Conservation (phyloP, 441 rosid genomes). For the Gossypium aridum region DNA sequence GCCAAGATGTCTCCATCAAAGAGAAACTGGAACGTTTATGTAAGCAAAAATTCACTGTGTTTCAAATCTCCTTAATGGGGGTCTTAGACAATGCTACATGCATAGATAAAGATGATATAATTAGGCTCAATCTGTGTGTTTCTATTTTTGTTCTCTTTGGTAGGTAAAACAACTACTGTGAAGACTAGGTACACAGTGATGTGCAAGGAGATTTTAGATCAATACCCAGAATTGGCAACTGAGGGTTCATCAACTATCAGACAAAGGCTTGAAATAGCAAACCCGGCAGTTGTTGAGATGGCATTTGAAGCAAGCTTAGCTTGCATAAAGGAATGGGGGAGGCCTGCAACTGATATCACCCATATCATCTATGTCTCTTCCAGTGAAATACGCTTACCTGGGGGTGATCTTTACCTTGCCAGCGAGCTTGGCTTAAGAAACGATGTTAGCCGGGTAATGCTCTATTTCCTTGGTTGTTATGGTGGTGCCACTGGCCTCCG, state of each 20-base stretch:
- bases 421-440: conserved; percentile 59
- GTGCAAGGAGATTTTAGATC: conserved; percentile 70
- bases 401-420: conserved; percentile 78
- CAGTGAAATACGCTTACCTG: conserved; percentile 82
- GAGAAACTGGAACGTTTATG: conserved; percentile 81
- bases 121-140: background rate
- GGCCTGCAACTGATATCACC: conserved; percentile 63
- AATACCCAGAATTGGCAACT: conserved; percentile 72
- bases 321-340: conserved; percentile 87
- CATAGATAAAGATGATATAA: background rate
- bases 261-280: conserved; percentile 82
- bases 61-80: background rate
- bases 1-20: conserved; percentile 60
- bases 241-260: conserved; percentile 78
- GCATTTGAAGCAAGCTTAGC: conserved; percentile 68
- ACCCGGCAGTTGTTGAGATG: conserved; percentile 84
- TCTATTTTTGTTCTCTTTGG: conserved; percentile 10
- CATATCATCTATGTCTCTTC: conserved; percentile 87
- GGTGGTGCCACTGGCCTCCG: conserved; percentile 87
- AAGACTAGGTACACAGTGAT: conserved; percentile 88
- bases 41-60: conserved; percentile 29
- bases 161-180: conserved; percentile 90
- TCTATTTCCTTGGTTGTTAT: conserved; percentile 83
- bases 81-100: background rate
- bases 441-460: conserved; percentile 73